Evolutionary conservation across 2,329 filamentous ascomycete species (phyloP), one percentile per base, ranked within the genome.

Genomic region (Microsporum canis): DNA sequence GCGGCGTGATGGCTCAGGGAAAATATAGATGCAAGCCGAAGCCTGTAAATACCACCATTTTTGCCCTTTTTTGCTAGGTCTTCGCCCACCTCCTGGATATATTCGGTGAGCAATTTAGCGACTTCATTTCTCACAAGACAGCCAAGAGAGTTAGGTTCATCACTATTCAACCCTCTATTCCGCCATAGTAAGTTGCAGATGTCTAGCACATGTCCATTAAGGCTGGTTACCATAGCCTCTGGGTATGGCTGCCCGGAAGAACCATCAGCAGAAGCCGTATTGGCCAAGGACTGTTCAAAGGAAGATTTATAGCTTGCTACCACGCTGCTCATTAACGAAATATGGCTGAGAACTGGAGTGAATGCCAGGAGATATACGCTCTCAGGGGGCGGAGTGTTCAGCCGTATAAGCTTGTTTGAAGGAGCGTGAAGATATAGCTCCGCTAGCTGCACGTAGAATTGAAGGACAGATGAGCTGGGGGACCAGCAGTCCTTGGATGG

Each of bases 191-290:
- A 84, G 70, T 95, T 95, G 77, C 89, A 91, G 36, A 91, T 81
- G 70, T 95, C 90, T 84, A 94, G 91, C 36, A 95, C 80, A 70
- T 88, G 91, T 27, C 87, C 87, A 71, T 95, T 95, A 76, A 94
- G 91, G 29, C 81, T 76, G 65, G 84, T 82, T 45, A 90, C 82
- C 61, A 87, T 82, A 36, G 78, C 74, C 47, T 82, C 78, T 33
- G 84, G 78, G 63, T 86, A 87, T n/a, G 65, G 72, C 72, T 53
- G 63, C 55, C 65, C 61, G 43, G 58, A 70, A 56, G 65, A 72
- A 66, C 66, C 71, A 66, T 67, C 69, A 63, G 69, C 76, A 59
- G 68, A 66, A 7, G 63, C 68, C 61, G 64, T 69, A 8, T 71
- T 79, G 70, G 60, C 74, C 27, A 76, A 83, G 61, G 85, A 84